These are phyloP conservation scores for Breviolum minutum DNA, from an alignment of 73 alveolate species.

Conservation along the genomic window DNA sequence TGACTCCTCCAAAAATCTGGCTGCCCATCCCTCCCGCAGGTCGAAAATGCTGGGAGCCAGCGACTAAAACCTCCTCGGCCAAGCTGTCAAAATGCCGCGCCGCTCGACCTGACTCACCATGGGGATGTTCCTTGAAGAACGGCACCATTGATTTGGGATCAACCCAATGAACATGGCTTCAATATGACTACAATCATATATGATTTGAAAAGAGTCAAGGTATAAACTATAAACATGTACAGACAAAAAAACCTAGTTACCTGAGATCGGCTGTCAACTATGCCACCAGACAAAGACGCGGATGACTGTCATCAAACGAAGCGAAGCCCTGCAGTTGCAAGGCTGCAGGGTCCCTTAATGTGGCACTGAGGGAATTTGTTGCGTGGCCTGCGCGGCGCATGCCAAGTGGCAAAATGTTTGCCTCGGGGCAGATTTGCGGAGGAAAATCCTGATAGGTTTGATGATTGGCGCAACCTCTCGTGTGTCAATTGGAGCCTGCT, in stretches of 20 bases:
- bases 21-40: not conserved
- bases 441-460: not conserved
- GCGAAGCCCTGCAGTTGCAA: conserved; percentile 35
- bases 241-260: not conserved
- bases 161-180: not conserved
- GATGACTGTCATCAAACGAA: not conserved
- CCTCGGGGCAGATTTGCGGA: not conserved
- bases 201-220: not conserved
- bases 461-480: too few relatives aligned
- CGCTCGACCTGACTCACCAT: not conserved
- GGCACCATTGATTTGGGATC: not conserved
- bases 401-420: conserved; percentile 79
- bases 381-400: conserved; percentile 58
- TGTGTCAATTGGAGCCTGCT: conserved; percentile 41
- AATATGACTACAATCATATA: not conserved
- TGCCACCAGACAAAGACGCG: not conserved
- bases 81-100: conserved; percentile 57
- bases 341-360: not conserved
- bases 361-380: not conserved
- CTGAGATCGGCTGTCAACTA: not conserved
- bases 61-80: conserved; percentile 48
- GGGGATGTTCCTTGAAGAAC: not conserved
- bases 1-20: not conserved
- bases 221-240: too few relatives aligned
- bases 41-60: not conserved